Evolutionary conservation across 371 early-diverging fungal species (phyloP), one percentile per base, ranked within the genome.

Genomic region (Rhizomucor miehei): DNA sequence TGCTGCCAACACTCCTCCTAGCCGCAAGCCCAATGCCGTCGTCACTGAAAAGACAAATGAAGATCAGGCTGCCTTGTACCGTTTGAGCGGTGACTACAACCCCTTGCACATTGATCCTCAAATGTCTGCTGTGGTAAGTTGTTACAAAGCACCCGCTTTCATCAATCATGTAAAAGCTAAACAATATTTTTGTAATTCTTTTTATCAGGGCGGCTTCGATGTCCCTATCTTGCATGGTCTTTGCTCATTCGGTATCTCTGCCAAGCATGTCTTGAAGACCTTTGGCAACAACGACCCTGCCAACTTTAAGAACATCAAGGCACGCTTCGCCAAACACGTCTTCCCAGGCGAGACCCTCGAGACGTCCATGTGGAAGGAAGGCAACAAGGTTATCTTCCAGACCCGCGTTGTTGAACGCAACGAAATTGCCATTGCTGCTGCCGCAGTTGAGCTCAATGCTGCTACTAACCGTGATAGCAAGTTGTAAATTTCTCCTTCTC

Each of bases 311-410:
- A 82, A 70, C 65, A 85, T 98, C 77, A 95, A 97, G 85, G 93
- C 80, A 11, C 87, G 97, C 34, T 94, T 97, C 68, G 83, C 89
- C 39, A 81, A 86, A 43, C 92, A 88, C n/a, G 97, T 97, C 52
- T 87, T 91, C 81, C 98, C 99, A 16, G 98, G 99, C 6, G 98
- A 98, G 66, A 97, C 97, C 11, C 77, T 98, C 17, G 90, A 93
- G 65, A 95, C 97, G 9, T 86, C 89, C 63, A 91, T 95, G 89
- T 98, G 97, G 97, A 84, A 87, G 56, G 95, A 93, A 63, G 89
- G 87, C 21, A 77, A 73, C 65, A 89, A 89, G 71, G 84, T 98
- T 21, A 77, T 96, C 53, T 97, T 97, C 88, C 88, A 90, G 63
- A 90, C 91, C 44, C 88, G 89, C 39, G 92, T 92, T 1, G 88